A percentile compares a stretch with the other conserved stretches of the same genome.
Conservation (phyloP, 192 early-diverging fungal species). For the Podochytrium sp. region DNA sequence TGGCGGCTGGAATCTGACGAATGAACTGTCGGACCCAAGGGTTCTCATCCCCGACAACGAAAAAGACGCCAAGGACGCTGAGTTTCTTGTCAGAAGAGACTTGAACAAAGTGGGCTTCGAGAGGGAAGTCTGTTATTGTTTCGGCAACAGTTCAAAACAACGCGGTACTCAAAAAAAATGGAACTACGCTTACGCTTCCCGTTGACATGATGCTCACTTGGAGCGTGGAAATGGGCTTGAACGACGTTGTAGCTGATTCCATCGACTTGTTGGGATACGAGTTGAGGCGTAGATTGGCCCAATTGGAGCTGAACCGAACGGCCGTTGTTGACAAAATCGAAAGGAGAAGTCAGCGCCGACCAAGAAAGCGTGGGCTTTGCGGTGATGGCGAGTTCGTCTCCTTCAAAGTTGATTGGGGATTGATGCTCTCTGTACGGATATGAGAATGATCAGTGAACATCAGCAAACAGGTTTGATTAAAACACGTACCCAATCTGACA, state of each 20-base stretch:
- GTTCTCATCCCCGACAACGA: background rate
- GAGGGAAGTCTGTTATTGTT: background rate
- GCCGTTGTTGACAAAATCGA: conserved; percentile 1
- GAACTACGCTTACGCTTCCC: background rate
- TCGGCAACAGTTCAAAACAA: background rate
- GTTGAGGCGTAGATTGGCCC: background rate
- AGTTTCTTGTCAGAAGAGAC: background rate
- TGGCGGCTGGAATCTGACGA: background rate
- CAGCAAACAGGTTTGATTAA: too few relatives aligned
- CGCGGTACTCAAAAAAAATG: background rate
- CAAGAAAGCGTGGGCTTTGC: background rate
- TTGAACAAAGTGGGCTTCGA: conserved; percentile 10
- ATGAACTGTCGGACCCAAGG: background rate
- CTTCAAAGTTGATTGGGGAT: background rate
- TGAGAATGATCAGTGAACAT: too few relatives aligned
- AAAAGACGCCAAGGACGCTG: conserved; percentile 12
- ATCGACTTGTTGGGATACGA: background rate
- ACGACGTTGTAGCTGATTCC: background rate
- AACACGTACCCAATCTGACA: too few relatives aligned
- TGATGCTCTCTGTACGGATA: background rate
- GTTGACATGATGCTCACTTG: conserved; percentile 11
- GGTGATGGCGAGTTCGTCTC: background rate
- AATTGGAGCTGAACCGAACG: background rate
- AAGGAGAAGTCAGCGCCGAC: background rate
- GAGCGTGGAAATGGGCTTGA: conserved; percentile 5